Evolutionary conservation across 2,329 filamentous ascomycete species (phyloP).

Genomic region (Bipolaris bicolor): DNA sequence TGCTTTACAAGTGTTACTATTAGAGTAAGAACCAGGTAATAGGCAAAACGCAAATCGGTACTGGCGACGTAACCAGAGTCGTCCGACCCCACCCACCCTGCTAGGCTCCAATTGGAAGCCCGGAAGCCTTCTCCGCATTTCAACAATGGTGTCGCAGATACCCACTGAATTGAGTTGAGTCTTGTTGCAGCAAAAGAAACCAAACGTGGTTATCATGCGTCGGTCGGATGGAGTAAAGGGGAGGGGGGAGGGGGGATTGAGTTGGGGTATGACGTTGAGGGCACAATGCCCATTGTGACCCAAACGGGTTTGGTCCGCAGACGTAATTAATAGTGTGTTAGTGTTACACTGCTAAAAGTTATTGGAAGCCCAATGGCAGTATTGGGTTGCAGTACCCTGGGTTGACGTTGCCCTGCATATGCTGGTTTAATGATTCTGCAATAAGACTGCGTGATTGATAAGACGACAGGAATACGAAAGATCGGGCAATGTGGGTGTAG

Average conservation of each 20-base stretch:
- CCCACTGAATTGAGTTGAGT: conserved; percentile 7
- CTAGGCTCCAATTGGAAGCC: conserved; percentile 1
- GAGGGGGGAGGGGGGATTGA: background rate
- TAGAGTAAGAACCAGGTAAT: conserved; percentile 2
- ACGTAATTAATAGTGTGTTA: conserved; percentile 3
- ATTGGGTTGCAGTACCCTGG: conserved; percentile 11
- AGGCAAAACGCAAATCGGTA: background rate
- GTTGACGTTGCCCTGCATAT: conserved; percentile 4
- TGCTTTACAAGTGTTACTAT: conserved; percentile 7
- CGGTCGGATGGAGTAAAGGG: background rate
- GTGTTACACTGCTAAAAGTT: background rate
- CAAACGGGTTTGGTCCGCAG: conserved; percentile 6
- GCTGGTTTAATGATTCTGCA: background rate
- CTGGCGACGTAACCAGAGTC: conserved; percentile 1
- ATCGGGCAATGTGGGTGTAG: background rate
- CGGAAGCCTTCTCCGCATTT: conserved; percentile 7
- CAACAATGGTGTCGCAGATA: conserved; percentile 6
- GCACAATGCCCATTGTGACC: conserved; percentile 4
- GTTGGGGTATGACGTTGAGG: conserved; percentile 6
- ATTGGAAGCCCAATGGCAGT: background rate
- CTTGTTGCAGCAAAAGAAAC: conserved; percentile 8
- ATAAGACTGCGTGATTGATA: background rate
- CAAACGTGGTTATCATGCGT: background rate
- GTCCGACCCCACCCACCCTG: conserved; percentile 3
- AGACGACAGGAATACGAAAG: background rate